Percentiles rank a stretch among this genome's conserved stretches.
Conservation (phyloP, 306 rosid species). For the Begonia peltatifolia region DNA sequence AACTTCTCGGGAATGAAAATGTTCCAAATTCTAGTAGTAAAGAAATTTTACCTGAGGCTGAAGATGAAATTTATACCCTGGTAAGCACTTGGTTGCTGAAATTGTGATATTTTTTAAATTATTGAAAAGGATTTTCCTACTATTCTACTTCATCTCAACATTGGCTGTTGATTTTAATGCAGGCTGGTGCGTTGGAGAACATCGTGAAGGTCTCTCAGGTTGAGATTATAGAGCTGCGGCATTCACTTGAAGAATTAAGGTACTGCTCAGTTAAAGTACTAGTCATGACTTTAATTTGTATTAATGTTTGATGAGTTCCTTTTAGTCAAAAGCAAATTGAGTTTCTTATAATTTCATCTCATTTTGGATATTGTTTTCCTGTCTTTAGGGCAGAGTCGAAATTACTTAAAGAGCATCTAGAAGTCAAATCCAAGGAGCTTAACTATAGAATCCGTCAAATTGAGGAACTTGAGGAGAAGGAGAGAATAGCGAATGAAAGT, state of each 20-base stretch:
- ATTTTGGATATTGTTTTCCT: constrained; percentile 31
- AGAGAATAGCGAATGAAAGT: constrained; percentile 80
- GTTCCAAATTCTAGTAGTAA: constrained; percentile 26
- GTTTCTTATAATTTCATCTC: no score
- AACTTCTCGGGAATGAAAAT: constrained; percentile 43
- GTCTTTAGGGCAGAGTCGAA: constrained; percentile 85
- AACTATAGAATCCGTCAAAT: constrained; percentile 54
- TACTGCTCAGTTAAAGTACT: constrained; percentile 11
- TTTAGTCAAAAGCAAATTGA: no score
- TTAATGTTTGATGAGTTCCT: no score
- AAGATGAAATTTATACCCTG: constrained; percentile 65
- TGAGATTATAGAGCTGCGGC: constrained; percentile 83
- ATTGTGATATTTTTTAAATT: neutral
- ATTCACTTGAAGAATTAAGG: constrained; percentile 65
- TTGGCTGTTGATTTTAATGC: constrained; percentile 15
- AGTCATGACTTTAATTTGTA: no score
- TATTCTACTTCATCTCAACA: neutral
- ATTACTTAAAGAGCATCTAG: constrained; percentile 85
- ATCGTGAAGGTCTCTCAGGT: constrained; percentile 87
- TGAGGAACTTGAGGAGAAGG: constrained; percentile 86
- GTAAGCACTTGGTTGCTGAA: constrained; percentile 26
- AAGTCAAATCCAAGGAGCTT: constrained; percentile 77
- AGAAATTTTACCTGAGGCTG: constrained; percentile 23
- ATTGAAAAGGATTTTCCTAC: neutral
- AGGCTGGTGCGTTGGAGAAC: constrained; percentile 96